phyloP scores from a whole-genome alignment of 2,329 filamentous ascomycete genomes.

The Aspergillus puulaauensis region DNA sequence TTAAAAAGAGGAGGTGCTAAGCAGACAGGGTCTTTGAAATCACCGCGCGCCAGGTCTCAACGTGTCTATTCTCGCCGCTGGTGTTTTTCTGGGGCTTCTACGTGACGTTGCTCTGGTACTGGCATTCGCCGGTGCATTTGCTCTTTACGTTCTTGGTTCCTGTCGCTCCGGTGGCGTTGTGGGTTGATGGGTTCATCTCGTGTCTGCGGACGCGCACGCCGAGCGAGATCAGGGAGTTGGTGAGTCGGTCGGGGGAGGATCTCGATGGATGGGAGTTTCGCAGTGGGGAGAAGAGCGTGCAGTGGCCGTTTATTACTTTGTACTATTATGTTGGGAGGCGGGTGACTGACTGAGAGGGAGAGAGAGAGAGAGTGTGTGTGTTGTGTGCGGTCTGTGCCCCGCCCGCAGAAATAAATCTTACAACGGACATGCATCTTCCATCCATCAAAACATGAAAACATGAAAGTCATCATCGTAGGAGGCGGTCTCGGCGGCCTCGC shows the following conservation, averaged over 20 bases:
- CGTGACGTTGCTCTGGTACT: slow-evolving; percentile 28
- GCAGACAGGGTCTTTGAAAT: slow-evolving; percentile 17
- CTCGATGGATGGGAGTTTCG: slow-evolving; percentile 18
- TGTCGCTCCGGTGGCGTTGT: slow-evolving; percentile 65
- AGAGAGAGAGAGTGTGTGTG: not conserved
- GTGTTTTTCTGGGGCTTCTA: slow-evolving; percentile 32
- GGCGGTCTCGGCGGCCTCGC: slow-evolving; percentile 23
- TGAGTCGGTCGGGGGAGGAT: slow-evolving; percentile 39
- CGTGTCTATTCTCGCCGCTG: slow-evolving; percentile 14
- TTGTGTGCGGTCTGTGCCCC: too few species aligned
- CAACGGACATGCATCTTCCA: too few species aligned
- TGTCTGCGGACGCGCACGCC: slow-evolving; percentile 66
- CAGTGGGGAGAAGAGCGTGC: slow-evolving; percentile 22
- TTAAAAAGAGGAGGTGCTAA: not conserved
- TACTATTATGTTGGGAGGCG: slow-evolving; percentile 21
- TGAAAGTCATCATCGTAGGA: slow-evolving; percentile 20
- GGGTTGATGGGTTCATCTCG: slow-evolving; percentile 69
- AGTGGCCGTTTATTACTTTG: slow-evolving; percentile 18
- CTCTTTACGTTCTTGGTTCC: slow-evolving; percentile 68
- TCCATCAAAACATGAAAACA: not conserved
- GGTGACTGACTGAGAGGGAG: not conserved
- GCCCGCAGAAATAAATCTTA: too few species aligned
- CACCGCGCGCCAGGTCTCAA: slow-evolving; percentile 4
- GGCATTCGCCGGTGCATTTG: slow-evolving; percentile 54
- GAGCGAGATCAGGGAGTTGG: slow-evolving; percentile 61